phyloP scores from a whole-genome alignment of 192 early-diverging fungal species.

The Podila minutissima region DNA sequence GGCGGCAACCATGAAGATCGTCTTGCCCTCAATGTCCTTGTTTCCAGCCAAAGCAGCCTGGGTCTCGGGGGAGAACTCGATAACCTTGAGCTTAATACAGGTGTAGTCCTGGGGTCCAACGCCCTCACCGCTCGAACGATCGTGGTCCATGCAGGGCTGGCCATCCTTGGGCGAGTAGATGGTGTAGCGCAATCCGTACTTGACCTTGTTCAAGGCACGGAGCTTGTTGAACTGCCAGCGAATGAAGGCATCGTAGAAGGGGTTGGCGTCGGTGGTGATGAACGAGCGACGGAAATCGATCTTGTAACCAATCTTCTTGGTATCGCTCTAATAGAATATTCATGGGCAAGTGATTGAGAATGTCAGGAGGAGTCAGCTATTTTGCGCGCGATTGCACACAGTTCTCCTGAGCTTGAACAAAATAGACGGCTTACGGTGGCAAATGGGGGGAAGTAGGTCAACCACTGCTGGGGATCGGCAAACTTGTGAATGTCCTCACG shows the following conservation, averaged over 20 bases:
- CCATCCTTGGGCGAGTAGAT: constrained; percentile 95
- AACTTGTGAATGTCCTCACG: constrained; percentile 93
- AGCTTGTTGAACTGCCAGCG: constrained; percentile 98
- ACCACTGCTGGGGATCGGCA: constrained; percentile 91
- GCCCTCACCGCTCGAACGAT: constrained; percentile 92
- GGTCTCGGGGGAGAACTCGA: constrained; percentile 68
- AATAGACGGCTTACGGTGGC: constrained; percentile 60
- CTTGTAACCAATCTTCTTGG: constrained; percentile 80
- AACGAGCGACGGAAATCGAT: constrained; percentile 98
- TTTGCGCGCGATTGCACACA: neutral
- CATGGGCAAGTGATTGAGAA: neutral
- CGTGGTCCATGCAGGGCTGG: constrained; percentile 99
- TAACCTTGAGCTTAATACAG: constrained; percentile 90
- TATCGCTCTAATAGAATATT: constrained; percentile 59
- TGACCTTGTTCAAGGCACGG: constrained; percentile 79
- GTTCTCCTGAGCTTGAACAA: too few species aligned
- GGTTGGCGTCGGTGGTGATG: constrained; percentile 97
- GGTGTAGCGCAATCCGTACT: constrained; percentile 96
- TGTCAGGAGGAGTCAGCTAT: constrained; percentile 5
- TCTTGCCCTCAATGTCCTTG: constrained; percentile 68
- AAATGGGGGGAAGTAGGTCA: constrained; percentile 92
- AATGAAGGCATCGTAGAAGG: constrained; percentile 98
- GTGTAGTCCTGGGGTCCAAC: constrained; percentile 97
- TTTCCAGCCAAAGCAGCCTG: constrained; percentile 51
- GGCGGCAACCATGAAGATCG: constrained; percentile 92